phyloP scores from a whole-genome alignment of 208 protist genomes.

The Acanthamoeba sp. region DNA sequence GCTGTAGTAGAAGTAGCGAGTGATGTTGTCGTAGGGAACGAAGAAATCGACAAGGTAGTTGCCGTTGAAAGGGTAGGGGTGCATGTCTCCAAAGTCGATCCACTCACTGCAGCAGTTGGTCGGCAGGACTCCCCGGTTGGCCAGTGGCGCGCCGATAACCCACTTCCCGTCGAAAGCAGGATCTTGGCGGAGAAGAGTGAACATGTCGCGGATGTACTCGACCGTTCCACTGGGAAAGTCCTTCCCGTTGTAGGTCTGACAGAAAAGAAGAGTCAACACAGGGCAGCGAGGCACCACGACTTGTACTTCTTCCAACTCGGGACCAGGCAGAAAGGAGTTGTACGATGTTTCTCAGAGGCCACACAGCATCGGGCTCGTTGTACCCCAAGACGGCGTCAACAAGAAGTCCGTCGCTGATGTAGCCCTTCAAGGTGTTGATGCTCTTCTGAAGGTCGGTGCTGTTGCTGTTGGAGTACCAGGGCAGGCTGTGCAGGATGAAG shows the following conservation, averaged over 20 bases:
- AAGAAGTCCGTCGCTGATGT: background rate
- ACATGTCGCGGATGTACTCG: background rate
- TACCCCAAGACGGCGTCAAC: background rate
- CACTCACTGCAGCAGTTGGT: slow-evolving; percentile 38
- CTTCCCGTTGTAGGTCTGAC: slow-evolving; percentile 21
- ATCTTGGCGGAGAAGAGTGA: background rate
- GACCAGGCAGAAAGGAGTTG: background rate
- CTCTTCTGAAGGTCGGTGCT: background rate
- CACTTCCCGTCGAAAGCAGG: background rate
- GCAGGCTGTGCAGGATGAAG: background rate
- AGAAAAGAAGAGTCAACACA: background rate
- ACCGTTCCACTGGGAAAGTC: background rate
- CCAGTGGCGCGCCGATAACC: background rate
- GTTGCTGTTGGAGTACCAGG: background rate
- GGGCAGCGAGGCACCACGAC: background rate
- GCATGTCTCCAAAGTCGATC: slow-evolving; percentile 9
- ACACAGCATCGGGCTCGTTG: background rate
- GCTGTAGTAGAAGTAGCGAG: slow-evolving; percentile 21
- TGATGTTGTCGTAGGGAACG: background rate
- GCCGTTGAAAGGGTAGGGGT: background rate
- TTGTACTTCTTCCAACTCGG: background rate
- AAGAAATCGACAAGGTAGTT: background rate
- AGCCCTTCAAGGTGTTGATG: background rate
- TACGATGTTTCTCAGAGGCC: slow-evolving; percentile 1
- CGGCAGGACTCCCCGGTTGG: background rate